Evolutionary conservation across 2,329 filamentous ascomycete species (phyloP), one percentile per base, ranked within the genome.

Genomic region (Hypoxylon sp.): DNA sequence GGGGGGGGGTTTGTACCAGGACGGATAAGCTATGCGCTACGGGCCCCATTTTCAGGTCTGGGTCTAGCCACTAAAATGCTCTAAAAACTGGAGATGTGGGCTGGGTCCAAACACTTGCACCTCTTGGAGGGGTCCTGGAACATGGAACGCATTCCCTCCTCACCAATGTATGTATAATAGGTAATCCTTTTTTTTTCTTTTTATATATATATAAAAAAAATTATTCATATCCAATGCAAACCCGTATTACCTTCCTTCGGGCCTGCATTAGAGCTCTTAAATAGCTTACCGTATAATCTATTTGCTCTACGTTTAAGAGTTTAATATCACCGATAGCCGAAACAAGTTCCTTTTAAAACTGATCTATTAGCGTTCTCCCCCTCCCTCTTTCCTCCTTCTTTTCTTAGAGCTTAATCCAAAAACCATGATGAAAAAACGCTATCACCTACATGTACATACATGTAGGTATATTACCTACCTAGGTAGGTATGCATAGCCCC

Each of bases 41-140:
- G 46, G 46, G 39, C 11, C 50, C 54, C 50, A 53, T 37, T 26
- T 31, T 31, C 14, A 14, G 6, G 17, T 29, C 47, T 17, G 29
- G 6, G 17, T 29, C 47, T 17, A 24, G 33, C 64, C 64, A 65
- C 48, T 70, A 42, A 59, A 47, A 50, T 26, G 11, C n/a, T 14
- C 56, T 65, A 65, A 60, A 68, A 62, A 50, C 56, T 63, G 51
- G 58, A 63, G 59, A 59, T 44, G 13, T 58, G 52, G 58, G 26
- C n/a, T 53, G 29, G 51, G 19, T 22, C 19, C 19, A 3, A n/a
- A 55, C 53, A 63, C 66, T 69, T 56, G 53, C 37, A 64, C 65
- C 55, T 42, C 50, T 42, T 44, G 39, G 48, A 11, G 26, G 29
- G 29, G 46, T 29, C 39, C 47, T 55, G 11, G 24, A 54, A 22